phyloP scores from a whole-genome alignment of 2,329 filamentous ascomycete genomes.

The Fragosphaeria purpurea region DNA sequence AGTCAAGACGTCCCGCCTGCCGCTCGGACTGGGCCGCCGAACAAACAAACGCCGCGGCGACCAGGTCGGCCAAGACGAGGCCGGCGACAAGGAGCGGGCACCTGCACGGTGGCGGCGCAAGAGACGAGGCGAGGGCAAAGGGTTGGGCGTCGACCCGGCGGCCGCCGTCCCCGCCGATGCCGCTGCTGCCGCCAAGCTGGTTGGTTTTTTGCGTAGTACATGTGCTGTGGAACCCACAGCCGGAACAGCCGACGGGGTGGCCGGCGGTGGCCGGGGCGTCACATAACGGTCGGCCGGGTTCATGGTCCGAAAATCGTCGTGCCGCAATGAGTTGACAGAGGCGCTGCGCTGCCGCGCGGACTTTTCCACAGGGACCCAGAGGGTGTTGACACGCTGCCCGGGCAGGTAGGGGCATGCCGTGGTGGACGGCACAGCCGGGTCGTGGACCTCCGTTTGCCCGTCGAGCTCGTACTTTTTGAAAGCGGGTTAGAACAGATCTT shows the following conservation, averaged over 20 bases:
- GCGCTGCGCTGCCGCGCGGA: conserved; percentile 50
- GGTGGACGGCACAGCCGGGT: conserved; percentile 62
- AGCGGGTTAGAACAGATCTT: no score
- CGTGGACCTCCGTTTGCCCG: conserved; percentile 65
- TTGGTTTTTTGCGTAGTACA: no score
- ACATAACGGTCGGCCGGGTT: conserved; percentile 68
- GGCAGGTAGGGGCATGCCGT: conserved; percentile 76
- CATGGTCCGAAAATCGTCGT: conserved; percentile 59
- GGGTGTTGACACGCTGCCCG: conserved; percentile 75
- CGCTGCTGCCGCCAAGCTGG: no score
- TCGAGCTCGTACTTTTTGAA: conserved; percentile 66
- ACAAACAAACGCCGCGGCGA: conserved; percentile 11
- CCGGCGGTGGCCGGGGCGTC: conserved; percentile 51
- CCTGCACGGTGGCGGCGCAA: conserved; percentile 25
- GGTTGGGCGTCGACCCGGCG: conserved; percentile 1
- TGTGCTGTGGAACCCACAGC: background rate
- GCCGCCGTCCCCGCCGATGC: background rate
- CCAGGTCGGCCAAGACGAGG: conserved; percentile 25
- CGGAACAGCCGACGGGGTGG: conserved; percentile 21
- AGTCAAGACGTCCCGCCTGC: background rate
- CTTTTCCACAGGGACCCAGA: conserved; percentile 68
- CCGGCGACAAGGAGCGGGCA: conserved; percentile 36
- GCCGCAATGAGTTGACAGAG: conserved; percentile 51
- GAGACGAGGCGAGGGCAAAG: conserved; percentile 6
- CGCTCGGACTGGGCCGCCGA: conserved; percentile 4